phyloP scores from a whole-genome alignment of 2,329 filamentous ascomycete genomes.

The Aspergillus sp. region DNA sequence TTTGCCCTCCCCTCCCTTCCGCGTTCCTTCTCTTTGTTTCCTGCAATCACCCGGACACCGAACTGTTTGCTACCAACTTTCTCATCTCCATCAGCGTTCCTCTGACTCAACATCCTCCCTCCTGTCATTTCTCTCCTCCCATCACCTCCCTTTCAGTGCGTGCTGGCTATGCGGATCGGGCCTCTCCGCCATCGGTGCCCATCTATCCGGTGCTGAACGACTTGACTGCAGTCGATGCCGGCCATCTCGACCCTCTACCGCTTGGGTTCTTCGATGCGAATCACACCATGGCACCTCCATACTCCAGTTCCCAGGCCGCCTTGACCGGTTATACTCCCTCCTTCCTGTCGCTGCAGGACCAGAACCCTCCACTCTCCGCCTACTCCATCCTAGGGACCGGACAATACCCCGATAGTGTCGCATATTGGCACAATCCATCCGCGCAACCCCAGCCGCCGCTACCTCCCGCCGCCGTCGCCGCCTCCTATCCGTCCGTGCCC shows the following conservation, averaged over 20 bases:
- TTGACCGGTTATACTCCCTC: slow-evolving; percentile 29
- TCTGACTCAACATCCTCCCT: not conserved
- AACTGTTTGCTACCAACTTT: too few species aligned
- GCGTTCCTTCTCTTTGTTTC: not conserved
- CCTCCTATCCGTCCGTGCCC: slow-evolving; percentile 23
- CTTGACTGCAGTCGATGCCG: slow-evolving; percentile 22
- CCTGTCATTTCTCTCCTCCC: not conserved
- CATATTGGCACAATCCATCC: slow-evolving; percentile 46
- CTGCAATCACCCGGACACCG: not conserved
- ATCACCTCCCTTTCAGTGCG: not conserved
- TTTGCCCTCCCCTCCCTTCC: slow-evolving; percentile 4
- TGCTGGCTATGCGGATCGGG: not conserved
- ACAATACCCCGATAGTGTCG: slow-evolving; percentile 45
- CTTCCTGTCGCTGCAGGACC: slow-evolving; percentile 26
- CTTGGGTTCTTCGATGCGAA: slow-evolving; percentile 22
- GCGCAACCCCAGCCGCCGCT: slow-evolving; percentile 22
- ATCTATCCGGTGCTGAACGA: slow-evolving; percentile 14
- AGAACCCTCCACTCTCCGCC: slow-evolving; percentile 31
- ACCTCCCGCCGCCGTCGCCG: slow-evolving; percentile 11
- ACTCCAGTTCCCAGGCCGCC: slow-evolving; percentile 32
- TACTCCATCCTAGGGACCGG: slow-evolving; percentile 38
- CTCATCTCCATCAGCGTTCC: not conserved
- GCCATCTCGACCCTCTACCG: slow-evolving; percentile 6
- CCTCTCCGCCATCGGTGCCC: slow-evolving; percentile 11
- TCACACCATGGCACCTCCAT: slow-evolving; percentile 34